Evolutionary conservation across 129 eudicot species (phyloP).

Genomic region (Erigeron canadensis): DNA sequence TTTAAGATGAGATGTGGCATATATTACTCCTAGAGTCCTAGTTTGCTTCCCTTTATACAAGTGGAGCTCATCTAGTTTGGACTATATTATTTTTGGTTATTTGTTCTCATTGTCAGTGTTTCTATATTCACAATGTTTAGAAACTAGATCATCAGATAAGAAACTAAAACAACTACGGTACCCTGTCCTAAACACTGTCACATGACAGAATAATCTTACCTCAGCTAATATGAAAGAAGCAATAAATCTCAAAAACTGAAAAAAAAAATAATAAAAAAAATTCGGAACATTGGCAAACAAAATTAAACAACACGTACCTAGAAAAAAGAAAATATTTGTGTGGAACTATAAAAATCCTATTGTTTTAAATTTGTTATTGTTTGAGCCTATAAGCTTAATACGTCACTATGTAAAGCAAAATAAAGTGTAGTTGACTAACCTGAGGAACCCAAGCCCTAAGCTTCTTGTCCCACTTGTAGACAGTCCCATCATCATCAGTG

Average conservation of each 20-base stretch:
- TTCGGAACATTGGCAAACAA: slow-evolving; percentile 4
- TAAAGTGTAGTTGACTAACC: slow-evolving; percentile 41
- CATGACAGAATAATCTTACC: not conserved
- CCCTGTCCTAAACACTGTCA: slow-evolving; percentile 1
- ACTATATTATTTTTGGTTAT: not conserved
- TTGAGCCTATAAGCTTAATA: not conserved
- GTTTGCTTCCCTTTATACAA: not conserved
- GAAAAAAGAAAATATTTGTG: not conserved
- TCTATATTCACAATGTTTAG: not conserved
- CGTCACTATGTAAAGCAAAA: slow-evolving; percentile 2
- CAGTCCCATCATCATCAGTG: slow-evolving; percentile 95
- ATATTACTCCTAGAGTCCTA: no score
- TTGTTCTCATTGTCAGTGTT: not conserved
- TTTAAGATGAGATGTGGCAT: not conserved
- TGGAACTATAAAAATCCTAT: not conserved
- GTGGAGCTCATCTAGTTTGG: not conserved
- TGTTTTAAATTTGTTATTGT: not conserved
- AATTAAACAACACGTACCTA: slow-evolving; percentile 5
- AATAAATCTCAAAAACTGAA: not conserved
- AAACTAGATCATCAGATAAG: not conserved
- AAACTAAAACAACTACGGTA: not conserved
- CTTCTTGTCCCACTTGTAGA: slow-evolving; percentile 83
- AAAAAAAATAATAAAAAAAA: slow-evolving; percentile 6
- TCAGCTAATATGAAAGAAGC: slow-evolving; percentile 8
- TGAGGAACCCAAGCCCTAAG: slow-evolving; percentile 97